phyloP scores from a whole-genome alignment of 257 asterid species.

The Nicotiana otophora region DNA sequence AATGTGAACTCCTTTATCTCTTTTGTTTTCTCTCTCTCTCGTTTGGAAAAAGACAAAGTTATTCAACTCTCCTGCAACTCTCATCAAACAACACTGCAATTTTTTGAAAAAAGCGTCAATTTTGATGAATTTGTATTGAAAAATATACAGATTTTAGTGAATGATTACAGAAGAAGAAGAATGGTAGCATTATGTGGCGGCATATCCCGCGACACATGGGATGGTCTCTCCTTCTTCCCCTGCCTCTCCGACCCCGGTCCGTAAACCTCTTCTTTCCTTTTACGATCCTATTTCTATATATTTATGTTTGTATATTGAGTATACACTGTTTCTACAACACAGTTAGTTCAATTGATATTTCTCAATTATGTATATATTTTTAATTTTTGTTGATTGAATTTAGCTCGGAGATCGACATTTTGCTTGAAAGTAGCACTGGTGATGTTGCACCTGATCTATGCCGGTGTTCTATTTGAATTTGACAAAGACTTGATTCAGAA shows the following conservation, averaged over 20 bases:
- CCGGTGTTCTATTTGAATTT: conserved; percentile 49
- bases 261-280: not conserved
- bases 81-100: too few relatives aligned
- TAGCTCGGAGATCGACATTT: conserved; percentile 75
- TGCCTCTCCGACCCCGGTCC: conserved; percentile 84
- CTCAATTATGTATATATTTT: not conserved
- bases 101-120: too few relatives aligned
- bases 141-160: not conserved
- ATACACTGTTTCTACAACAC: not conserved
- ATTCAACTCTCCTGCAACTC: too few relatives aligned
- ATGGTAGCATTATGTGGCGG: conserved; percentile 66
- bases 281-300: not conserved
- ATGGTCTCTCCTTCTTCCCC: conserved; percentile 59
- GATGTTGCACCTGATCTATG: conserved; percentile 60
- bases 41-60: too few relatives aligned
- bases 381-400: not conserved
- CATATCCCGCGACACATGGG: conserved; percentile 20
- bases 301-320: not conserved
- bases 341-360: not conserved
- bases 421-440: conserved; percentile 67
- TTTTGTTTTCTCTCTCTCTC: too few relatives aligned
- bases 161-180: not conserved
- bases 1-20: not conserved
- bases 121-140: not conserved
- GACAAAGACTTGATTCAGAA: conserved; percentile 60